These are phyloP conservation scores for Zygnema circumcarinatum DNA, from an alignment of 139 green algal species.

Conservation along the genomic window DNA sequence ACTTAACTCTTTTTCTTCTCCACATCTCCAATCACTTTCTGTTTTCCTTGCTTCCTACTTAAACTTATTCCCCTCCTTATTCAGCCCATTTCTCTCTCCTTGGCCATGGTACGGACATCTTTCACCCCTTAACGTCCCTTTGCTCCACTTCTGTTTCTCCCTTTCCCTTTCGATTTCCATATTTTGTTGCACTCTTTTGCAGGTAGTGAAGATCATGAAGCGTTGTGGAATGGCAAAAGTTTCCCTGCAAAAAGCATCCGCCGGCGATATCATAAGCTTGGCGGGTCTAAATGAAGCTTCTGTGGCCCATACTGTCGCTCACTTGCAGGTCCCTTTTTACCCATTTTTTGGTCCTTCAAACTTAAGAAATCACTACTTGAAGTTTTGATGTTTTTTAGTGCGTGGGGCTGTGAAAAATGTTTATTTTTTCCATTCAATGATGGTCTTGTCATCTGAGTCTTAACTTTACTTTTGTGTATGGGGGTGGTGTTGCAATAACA, in stretches of 20 bases:
- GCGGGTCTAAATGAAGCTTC: constrained; percentile 66
- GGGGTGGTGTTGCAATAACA: too few relatives aligned
- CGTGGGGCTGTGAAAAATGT: too few relatives aligned
- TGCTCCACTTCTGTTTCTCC: neutral
- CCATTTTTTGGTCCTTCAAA: too few relatives aligned
- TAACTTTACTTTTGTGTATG: too few relatives aligned
- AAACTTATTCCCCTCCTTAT: too few relatives aligned
- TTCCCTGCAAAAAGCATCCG: constrained; percentile 70
- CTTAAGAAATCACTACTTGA: too few relatives aligned
- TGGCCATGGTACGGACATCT: too few relatives aligned
- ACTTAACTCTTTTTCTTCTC: neutral
- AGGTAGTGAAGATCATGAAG: constrained; percentile 80
- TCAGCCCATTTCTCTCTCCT: too few relatives aligned
- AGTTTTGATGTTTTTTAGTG: too few relatives aligned
- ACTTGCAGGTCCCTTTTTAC: constrained; percentile 2
- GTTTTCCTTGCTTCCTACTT: neutral
- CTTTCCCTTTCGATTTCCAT: neutral
- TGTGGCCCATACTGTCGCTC: constrained; percentile 82
- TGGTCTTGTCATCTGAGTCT: too few relatives aligned
- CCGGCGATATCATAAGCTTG: constrained; percentile 84
- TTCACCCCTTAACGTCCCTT: neutral
- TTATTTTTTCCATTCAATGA: too few relatives aligned
- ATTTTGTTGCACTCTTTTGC: too few relatives aligned
- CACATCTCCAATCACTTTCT: neutral
- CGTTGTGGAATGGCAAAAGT: constrained; percentile 65